Base-by-base conservation (phyloP, 306 rosid genomes). In the Nissolia schottii region DNA sequence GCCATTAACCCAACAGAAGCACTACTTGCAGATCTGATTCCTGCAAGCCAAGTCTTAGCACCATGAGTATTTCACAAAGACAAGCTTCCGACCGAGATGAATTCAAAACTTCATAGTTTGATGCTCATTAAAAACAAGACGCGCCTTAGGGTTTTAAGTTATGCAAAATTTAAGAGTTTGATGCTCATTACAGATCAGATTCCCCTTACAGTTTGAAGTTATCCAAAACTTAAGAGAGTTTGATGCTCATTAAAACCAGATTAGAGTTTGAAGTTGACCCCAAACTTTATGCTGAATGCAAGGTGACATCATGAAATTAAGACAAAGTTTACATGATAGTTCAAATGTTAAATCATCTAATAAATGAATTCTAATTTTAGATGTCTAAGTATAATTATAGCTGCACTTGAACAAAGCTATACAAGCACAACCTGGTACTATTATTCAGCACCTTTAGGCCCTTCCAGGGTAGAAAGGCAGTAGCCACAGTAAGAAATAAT, bases 21-120 rank as follows among this genome's bases (percentile, higher is more conserved):
- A 60, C 73, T 72, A 38, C 61, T 77, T 7, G 62, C 77, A 70
- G 82, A 76, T 45, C 54, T 79, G 31, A 85, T 63, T 72, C 84
- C 89, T 85, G 75, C 49, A 48, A 38, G 58, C 37, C 71, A 74
- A 54, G 20, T 77, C 69, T 54, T 43, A 25, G 56, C 69, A 59
- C 51, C 15, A 67, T 45, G 43, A 77, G 59, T 34, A 53, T 67
- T 40, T 32, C 53, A 50, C 27, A 60, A 60, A 61, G 57, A 58
- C 24, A n/a, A 61, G 15, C 22, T 71, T 75, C 25, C 29, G 23
- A 11, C 38, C 23, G 40, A 75, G 74, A 49, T 71, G 74, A 51
- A 43, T 28, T 63, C 10, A 51, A 65, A 57, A 65, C 11, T 14
- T 25, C 23, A n/a, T 27, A 24, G 32, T 46, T 67, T 46, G 25